Conservation (phyloP, 192 early-diverging fungal genomes). For the Backusella tuberculispora region DNA sequence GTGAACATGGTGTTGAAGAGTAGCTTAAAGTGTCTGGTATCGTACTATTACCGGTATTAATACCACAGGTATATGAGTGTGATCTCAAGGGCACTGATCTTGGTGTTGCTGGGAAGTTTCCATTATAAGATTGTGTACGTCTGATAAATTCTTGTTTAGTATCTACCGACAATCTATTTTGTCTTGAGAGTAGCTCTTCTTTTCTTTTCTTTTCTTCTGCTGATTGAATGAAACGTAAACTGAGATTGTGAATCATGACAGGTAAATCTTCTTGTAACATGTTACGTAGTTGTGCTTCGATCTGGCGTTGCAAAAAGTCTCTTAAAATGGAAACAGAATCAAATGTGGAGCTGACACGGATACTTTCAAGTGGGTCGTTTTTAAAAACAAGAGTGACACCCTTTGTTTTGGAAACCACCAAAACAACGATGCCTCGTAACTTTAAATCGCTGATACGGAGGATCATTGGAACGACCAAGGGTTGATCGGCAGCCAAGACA, state of each 20-base stretch:
- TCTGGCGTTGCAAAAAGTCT: slow-evolving; percentile 86
- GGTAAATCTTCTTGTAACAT: slow-evolving; percentile 96
- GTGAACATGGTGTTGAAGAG: background rate
- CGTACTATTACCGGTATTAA: background rate
- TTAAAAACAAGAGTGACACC: slow-evolving; percentile 97
- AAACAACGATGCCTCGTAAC: slow-evolving; percentile 88
- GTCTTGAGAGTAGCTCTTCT: slow-evolving; percentile 19
- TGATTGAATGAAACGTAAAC: slow-evolving; percentile 66
- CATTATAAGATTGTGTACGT: slow-evolving; percentile 1
- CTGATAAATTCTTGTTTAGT: background rate
- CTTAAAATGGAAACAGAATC: slow-evolving; percentile 90
- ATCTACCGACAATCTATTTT: background rate
- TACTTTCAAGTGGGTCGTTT: slow-evolving; percentile 93
- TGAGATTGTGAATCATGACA: slow-evolving; percentile 89
- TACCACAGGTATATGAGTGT: background rate
- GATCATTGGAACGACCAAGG: slow-evolving; percentile 95
- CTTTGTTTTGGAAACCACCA: slow-evolving; percentile 92
- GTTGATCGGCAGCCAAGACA: slow-evolving; percentile 88
- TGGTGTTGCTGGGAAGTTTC: background rate
- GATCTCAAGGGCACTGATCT: background rate
- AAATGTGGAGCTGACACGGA: slow-evolving; percentile 96
- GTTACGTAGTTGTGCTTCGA: slow-evolving; percentile 85
- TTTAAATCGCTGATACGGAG: slow-evolving; percentile 88
- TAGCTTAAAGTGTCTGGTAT: background rate
- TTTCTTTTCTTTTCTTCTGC: slow-evolving; percentile 48